Conservation (phyloP, 192 early-diverging fungal species). For the Geranomyces michiganensis region DNA sequence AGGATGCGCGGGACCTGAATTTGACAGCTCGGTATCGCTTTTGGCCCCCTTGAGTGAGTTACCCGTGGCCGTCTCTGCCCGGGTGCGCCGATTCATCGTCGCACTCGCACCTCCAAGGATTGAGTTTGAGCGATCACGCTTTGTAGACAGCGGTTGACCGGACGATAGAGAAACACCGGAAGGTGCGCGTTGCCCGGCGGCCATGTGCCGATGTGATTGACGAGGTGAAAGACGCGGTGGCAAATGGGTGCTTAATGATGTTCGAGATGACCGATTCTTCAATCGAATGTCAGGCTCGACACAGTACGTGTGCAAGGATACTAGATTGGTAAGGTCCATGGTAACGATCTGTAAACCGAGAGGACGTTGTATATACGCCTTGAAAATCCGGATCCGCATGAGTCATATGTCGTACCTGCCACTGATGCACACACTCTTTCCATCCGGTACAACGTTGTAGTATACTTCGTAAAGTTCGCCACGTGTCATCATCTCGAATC, state of each 20-base stretch:
- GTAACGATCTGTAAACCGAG: not conserved
- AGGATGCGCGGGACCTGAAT: not conserved
- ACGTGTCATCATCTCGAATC: slow-evolving; percentile 50
- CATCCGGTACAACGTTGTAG: slow-evolving; percentile 56
- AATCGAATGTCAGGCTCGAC: slow-evolving; percentile 60
- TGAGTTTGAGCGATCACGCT: slow-evolving; percentile 19
- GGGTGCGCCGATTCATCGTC: not conserved
- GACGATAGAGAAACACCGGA: slow-evolving; percentile 4
- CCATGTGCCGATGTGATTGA: not conserved
- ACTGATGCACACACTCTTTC: slow-evolving; percentile 65
- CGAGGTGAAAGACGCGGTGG: not conserved
- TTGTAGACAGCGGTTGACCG: not conserved
- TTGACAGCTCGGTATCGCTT: slow-evolving; percentile 15
- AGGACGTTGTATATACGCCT: too few species aligned
- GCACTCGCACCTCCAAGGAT: not conserved
- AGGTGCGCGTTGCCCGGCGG: not conserved
- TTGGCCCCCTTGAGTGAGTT: slow-evolving; percentile 6
- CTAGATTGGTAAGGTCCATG: slow-evolving; percentile 54
- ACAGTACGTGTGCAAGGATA: slow-evolving; percentile 60
- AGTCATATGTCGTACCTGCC: too few species aligned
- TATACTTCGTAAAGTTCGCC: slow-evolving; percentile 57
- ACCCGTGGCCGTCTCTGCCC: not conserved
- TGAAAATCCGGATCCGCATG: too few species aligned
- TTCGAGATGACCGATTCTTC: not conserved
- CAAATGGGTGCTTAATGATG: not conserved